Percentiles rank a stretch among this genome's conserved stretches.
Evolutionary conservation across 139 green algal genomes (phyloP).

Genomic region (Klebsormidium nitens): DNA sequence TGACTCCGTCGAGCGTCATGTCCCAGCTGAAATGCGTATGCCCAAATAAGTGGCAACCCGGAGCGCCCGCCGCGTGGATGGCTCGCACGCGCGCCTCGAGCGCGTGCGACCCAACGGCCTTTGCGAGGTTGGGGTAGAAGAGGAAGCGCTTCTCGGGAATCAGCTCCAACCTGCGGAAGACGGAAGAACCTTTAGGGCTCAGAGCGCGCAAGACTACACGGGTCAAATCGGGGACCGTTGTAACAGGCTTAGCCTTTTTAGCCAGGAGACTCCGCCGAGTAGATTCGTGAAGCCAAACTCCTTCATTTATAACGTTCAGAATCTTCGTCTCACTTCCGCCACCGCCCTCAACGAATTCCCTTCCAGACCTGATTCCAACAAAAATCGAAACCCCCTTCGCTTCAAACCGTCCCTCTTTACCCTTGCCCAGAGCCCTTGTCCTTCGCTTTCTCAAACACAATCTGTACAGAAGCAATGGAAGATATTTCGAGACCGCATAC

Average conservation of each 20-base stretch:
- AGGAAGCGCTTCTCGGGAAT: slow-evolving; percentile 79
- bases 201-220: neutral
- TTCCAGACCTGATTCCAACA: too few relatives aligned
- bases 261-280: neutral
- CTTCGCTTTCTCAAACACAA: too few relatives aligned
- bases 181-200: neutral
- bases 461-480: too few relatives aligned
- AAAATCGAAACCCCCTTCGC: too few relatives aligned
- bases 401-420: too few relatives aligned
- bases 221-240: neutral
- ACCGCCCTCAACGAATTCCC: too few relatives aligned
- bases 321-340: too few relatives aligned
- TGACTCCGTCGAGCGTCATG: slow-evolving; percentile 37
- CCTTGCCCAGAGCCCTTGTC: too few relatives aligned
- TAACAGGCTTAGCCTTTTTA: too few relatives aligned
- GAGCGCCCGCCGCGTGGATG: slow-evolving; percentile 27
- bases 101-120: slow-evolving; percentile 56
- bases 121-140: slow-evolving; percentile 66
- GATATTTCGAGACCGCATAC: slow-evolving; percentile 4
- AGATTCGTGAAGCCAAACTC: too few relatives aligned
- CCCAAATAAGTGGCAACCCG: slow-evolving; percentile 55
- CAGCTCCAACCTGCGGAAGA: slow-evolving; percentile 47
- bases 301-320: too few relatives aligned
- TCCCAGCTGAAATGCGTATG: slow-evolving; percentile 85
- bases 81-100: slow-evolving; percentile 48